A percentile compares a stretch with the other conserved stretches of the same genome.
These are phyloP conservation scores for Tricholoma saponaceum DNA, from an alignment of 768 basidiomycete genomes.

Conservation along the genomic window DNA sequence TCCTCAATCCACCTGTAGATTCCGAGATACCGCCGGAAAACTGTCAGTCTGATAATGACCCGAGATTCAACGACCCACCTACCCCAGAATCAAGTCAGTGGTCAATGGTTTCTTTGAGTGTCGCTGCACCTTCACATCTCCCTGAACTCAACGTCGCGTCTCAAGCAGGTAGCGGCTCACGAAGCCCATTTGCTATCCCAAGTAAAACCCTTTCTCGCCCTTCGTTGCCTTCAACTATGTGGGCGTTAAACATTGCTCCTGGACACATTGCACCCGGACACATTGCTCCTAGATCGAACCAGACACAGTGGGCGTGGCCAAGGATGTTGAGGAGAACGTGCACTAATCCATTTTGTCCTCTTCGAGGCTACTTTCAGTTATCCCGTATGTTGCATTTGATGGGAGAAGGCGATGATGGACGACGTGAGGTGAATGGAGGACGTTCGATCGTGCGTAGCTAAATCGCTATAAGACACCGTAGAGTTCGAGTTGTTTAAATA, in stretches of 20 bases:
- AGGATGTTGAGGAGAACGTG: background rate
- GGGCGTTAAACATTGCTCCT: background rate
- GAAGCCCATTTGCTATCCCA: background rate
- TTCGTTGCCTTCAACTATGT: background rate
- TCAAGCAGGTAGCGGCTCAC: background rate
- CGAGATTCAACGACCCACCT: background rate
- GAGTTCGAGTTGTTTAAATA: too few species aligned
- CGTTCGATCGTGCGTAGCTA: too few species aligned
- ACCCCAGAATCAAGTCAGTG: background rate
- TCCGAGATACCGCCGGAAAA: background rate
- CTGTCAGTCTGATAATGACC: background rate
- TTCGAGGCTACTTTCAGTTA: background rate
- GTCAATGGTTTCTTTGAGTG: background rate
- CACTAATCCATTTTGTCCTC: background rate
- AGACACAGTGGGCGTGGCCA: too few species aligned
- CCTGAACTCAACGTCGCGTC: background rate
- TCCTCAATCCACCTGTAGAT: background rate
- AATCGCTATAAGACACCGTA: too few species aligned
- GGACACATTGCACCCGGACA: too few species aligned
- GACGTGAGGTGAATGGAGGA: too few species aligned
- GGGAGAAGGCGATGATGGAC: too few species aligned
- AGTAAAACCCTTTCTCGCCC: background rate
- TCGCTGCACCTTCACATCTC: background rate
- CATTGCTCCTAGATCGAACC: background rate
- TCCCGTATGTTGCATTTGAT: too few species aligned